Evolutionary conservation across 148 eudicot genomes (phyloP).

Genomic region (Oxyria digyna): DNA sequence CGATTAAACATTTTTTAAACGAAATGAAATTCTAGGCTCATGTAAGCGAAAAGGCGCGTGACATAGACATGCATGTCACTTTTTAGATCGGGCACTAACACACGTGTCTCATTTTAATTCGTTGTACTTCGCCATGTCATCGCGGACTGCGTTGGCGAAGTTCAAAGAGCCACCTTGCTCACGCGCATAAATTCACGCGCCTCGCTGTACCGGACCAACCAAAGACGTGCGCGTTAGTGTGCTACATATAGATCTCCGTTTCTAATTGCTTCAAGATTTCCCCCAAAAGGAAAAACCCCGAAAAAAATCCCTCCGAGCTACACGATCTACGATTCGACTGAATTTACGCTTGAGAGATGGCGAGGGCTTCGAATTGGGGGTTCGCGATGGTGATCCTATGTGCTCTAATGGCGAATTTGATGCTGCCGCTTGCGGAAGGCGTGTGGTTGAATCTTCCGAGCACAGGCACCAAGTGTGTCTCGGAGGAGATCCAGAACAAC

Average conservation of each 20-base stretch:
- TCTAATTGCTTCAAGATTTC: not conserved
- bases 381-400: not conserved
- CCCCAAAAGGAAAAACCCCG: not conserved
- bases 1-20: no score
- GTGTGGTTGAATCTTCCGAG: slow-evolving; percentile 47
- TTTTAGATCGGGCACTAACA: not conserved
- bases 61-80: not conserved
- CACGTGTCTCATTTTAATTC: not conserved
- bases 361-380: slow-evolving; percentile 3
- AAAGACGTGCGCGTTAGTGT: not conserved
- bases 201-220: not conserved
- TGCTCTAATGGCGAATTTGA: slow-evolving; percentile 11
- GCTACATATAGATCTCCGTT: not conserved
- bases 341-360: slow-evolving; percentile 9
- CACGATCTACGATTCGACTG: not conserved
- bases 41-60: not conserved
- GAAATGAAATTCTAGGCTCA: not conserved
- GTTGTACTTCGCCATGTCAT: not conserved
- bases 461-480: slow-evolving; percentile 59
- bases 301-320: slow-evolving; percentile 3
- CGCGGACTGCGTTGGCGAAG: slow-evolving; percentile 1
- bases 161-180: not conserved
- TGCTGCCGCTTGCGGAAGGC: slow-evolving; percentile 19
- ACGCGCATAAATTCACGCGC: slow-evolving; percentile 6
- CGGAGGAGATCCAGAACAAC: slow-evolving; percentile 56